Percentiles rank a stretch among this genome's conserved stretches.
These are phyloP conservation scores for Populus alba DNA, from an alignment of 345 rosid genomes.

Conservation along the genomic window DNA sequence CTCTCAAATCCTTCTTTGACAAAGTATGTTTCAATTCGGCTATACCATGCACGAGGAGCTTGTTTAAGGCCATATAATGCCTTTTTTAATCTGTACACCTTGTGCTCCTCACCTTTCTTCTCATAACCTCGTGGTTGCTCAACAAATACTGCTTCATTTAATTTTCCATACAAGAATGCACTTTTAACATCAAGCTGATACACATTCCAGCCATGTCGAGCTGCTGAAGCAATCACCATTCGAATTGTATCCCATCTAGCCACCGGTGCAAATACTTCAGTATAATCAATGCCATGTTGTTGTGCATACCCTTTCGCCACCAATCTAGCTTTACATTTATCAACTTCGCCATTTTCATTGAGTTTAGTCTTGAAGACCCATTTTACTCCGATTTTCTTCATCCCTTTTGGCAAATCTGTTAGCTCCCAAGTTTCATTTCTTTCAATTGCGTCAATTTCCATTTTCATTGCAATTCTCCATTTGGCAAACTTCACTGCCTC, in stretches of 20 bases:
- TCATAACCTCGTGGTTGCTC: slow-evolving; percentile 11
- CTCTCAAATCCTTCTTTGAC: neutral
- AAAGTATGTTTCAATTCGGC: neutral
- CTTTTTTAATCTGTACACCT: neutral
- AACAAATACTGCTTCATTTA: slow-evolving; percentile 12
- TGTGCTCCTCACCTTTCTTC: neutral
- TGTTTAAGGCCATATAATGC: neutral
- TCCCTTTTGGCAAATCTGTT: neutral
- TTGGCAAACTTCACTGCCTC: neutral
- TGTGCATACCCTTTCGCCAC: neutral
- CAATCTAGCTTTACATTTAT: neutral
- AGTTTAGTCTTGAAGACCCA: slow-evolving; percentile 14
- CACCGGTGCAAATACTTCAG: neutral
- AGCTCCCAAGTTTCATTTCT: neutral
- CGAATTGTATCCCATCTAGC: neutral
- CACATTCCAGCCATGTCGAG: neutral
- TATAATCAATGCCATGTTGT: neutral
- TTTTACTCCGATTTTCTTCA: neutral
- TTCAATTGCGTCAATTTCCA: slow-evolving; percentile 5
- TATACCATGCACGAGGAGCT: neutral
- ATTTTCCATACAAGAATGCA: too few species aligned
- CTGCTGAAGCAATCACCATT: neutral
- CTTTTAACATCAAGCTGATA: neutral
- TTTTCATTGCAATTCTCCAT: neutral
- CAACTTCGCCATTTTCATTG: slow-evolving; percentile 12